Conservation (phyloP, 2,329 filamentous ascomycete species). For the Hypoxylon sp. region DNA sequence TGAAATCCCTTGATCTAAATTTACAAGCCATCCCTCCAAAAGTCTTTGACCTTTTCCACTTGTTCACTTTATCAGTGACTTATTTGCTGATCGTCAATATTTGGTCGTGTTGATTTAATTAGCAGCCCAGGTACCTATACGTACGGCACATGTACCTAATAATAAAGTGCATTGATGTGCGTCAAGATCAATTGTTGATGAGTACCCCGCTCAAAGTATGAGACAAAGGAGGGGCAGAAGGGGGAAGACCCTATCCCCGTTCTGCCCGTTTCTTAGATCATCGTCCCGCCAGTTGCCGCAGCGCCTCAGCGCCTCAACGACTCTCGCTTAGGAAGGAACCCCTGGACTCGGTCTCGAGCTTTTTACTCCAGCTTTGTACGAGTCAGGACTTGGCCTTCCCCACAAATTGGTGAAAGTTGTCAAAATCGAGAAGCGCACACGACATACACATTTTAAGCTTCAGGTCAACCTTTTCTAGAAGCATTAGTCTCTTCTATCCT, state of each 20-base stretch:
- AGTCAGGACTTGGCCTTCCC: conserved; percentile 45
- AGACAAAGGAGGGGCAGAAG: conserved; percentile 35
- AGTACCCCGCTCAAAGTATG: conserved; percentile 29
- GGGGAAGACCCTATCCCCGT: conserved; percentile 2
- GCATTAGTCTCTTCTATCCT: conserved; percentile 28
- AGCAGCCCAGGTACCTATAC: no score
- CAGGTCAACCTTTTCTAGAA: conserved; percentile 25
- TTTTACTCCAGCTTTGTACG: conserved; percentile 24
- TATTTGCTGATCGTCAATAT: conserved; percentile 15
- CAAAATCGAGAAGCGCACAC: conserved; percentile 53
- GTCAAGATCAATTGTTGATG: not conserved
- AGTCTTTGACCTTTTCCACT: not conserved
- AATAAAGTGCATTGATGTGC: conserved; percentile 3
- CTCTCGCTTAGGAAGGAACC: conserved; percentile 32
- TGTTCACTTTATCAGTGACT: conserved; percentile 5
- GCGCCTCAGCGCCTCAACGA: conserved; percentile 20
- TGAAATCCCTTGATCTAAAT: conserved; percentile 7
- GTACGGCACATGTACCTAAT: not conserved
- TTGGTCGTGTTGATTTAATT: conserved; percentile 5
- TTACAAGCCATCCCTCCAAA: conserved; percentile 9
- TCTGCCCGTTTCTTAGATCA: conserved; percentile 15
- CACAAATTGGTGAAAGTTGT: conserved; percentile 58
- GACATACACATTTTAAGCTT: conserved; percentile 43
- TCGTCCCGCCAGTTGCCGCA: conserved; percentile 11
- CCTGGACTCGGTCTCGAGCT: conserved; percentile 12